These are phyloP conservation scores for Rhypophila decipiens DNA, from an alignment of 495 filamentous ascomycete genomes.

Conservation along the genomic window DNA sequence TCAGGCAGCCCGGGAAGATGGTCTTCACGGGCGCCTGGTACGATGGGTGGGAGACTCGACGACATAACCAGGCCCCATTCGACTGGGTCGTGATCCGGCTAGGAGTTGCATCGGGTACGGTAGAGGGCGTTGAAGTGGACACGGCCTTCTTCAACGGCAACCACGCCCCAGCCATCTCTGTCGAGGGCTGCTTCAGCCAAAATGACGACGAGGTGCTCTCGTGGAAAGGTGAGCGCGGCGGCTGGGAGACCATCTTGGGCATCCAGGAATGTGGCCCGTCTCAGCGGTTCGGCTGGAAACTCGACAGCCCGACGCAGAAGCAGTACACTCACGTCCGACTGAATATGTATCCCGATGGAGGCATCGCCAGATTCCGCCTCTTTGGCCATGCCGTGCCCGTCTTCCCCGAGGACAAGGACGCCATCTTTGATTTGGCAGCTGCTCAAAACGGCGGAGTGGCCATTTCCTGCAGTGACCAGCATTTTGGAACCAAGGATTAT, in stretches of 20 bases:
- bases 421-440: slow-evolving; percentile 74
- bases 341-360: slow-evolving; percentile 89
- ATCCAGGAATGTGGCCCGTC: slow-evolving; percentile 66
- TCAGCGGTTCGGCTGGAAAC: slow-evolving; percentile 71
- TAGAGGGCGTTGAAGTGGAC: slow-evolving; percentile 79
- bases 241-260: slow-evolving; percentile 70
- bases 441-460: slow-evolving; percentile 77
- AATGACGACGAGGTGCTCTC: slow-evolving; percentile 54
- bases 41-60: slow-evolving; percentile 89
- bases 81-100: slow-evolving; percentile 82
- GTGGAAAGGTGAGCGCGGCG: slow-evolving; percentile 47
- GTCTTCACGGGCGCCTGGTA: slow-evolving; percentile 87
- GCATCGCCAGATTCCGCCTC: slow-evolving; percentile 80
- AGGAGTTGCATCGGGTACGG: slow-evolving; percentile 67
- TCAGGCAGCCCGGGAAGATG: slow-evolving; percentile 75
- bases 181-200: slow-evolving; percentile 68
- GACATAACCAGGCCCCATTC: slow-evolving; percentile 72
- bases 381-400: slow-evolving; percentile 74
- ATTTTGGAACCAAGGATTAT: slow-evolving; percentile 80
- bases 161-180: slow-evolving; percentile 72
- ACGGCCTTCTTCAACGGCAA: slow-evolving; percentile 85
- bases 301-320: slow-evolving; percentile 51
- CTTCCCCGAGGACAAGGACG: slow-evolving; percentile 53
- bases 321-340: slow-evolving; percentile 80
- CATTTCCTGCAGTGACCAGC: slow-evolving; percentile 72